Evolutionary conservation across 441 rosid species (phyloP).

Genomic region (Cnidoscolus chayamansa): DNA sequence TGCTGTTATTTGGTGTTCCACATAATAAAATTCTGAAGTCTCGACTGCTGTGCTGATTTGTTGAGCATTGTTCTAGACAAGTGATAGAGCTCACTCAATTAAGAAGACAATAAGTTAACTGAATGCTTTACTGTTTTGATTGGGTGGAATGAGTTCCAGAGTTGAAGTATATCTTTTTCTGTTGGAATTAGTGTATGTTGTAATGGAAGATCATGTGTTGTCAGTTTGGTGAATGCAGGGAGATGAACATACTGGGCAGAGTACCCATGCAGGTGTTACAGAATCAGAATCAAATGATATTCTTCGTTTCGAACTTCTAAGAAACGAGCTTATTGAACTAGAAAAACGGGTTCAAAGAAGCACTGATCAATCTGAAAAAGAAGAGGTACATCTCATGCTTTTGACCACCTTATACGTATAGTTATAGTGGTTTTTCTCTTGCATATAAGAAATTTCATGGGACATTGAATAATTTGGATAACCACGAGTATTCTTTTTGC

Average conservation of each 20-base stretch:
- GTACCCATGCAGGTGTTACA: constrained; percentile 29
- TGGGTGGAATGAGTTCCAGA: not conserved
- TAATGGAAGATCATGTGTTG: constrained; percentile 22
- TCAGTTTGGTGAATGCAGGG: constrained; percentile 46
- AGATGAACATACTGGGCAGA: constrained; percentile 37
- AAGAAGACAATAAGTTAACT: not conserved
- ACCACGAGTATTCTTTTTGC: not conserved
- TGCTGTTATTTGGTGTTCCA: not conserved
- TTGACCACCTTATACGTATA: not conserved
- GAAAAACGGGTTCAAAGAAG: constrained; percentile 84
- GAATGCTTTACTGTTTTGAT: not conserved
- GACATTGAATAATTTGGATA: not conserved
- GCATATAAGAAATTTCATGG: not conserved
- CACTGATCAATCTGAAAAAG: constrained; percentile 58
- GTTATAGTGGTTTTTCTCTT: not conserved
- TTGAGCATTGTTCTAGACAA: not conserved
- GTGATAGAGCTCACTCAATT: not conserved
- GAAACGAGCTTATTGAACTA: constrained; percentile 89
- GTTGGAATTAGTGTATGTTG: constrained; percentile 12
- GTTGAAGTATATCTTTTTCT: constrained; percentile 18
- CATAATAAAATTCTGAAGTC: not conserved
- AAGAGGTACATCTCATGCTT: constrained; percentile 48
- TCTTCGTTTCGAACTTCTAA: constrained; percentile 70
- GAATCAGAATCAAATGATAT: constrained; percentile 65
- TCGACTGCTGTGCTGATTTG: not conserved